Conservation (phyloP, 495 filamentous ascomycete species). For the Penicillium dipodomyicola region DNA sequence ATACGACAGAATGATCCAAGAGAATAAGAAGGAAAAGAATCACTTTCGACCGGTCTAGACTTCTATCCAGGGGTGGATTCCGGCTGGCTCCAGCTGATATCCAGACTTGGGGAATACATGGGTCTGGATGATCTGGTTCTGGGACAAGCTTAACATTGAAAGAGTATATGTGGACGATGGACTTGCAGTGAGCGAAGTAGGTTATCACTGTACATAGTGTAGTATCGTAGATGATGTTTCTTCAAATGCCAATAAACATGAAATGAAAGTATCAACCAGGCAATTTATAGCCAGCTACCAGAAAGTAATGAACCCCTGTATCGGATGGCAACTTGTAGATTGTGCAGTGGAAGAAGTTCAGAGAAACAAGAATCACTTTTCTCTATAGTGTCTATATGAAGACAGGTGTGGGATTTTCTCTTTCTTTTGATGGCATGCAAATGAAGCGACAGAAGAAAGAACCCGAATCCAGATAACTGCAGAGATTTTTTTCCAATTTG, state of each 20-base stretch:
- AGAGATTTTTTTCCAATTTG: slow-evolving; percentile 6
- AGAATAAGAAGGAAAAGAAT: neutral
- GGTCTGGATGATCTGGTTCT: neutral
- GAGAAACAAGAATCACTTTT: slow-evolving; percentile 11
- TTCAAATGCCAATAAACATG: neutral
- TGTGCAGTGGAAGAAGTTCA: neutral
- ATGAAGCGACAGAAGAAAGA: slow-evolving; percentile 11
- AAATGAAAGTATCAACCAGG: neutral
- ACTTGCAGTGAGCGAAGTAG: neutral
- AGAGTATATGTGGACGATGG: neutral
- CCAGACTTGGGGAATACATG: neutral
- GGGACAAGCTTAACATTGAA: neutral
- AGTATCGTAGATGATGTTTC: neutral
- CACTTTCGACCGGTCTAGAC: slow-evolving; percentile 4
- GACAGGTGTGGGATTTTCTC: neutral
- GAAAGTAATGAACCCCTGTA: neutral
- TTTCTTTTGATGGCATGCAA: slow-evolving; percentile 12
- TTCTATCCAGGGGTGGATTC: neutral
- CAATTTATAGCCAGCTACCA: neutral
- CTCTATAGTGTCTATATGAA: slow-evolving; percentile 7
- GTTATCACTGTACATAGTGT: neutral
- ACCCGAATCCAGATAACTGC: slow-evolving; percentile 1
- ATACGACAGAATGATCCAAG: slow-evolving; percentile 4
- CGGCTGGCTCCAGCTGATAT: neutral
- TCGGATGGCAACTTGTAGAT: neutral